These are phyloP conservation scores for Diaporthe sp. DNA, from an alignment of 2,329 filamentous ascomycete genomes.

Conservation along the genomic window DNA sequence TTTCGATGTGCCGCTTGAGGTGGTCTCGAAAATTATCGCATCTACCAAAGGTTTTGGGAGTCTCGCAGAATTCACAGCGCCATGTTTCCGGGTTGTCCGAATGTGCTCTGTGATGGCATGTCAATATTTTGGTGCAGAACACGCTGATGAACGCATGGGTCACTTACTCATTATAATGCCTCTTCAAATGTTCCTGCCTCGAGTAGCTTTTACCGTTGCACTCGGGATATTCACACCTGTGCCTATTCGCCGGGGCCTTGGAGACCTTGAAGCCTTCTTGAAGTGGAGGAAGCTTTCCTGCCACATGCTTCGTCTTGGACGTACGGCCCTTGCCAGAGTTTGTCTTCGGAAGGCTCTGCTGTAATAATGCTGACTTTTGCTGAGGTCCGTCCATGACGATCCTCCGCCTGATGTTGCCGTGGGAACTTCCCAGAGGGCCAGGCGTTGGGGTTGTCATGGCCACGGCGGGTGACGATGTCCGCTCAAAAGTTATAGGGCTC, in stretches of 20 bases:
- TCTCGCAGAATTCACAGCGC: conserved; percentile 36
- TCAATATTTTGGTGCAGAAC: not conserved
- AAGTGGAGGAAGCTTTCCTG: conserved; percentile 18
- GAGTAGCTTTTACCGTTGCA: conserved; percentile 37
- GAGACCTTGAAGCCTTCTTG: conserved; percentile 33
- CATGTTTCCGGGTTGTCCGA: conserved; percentile 34
- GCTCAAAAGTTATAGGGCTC: conserved; percentile 36
- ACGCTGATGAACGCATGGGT: too few species aligned
- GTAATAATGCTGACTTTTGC: conserved; percentile 35
- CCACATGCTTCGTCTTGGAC: conserved; percentile 31
- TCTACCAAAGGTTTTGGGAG: conserved; percentile 33
- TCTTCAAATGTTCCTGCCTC: conserved; percentile 37
- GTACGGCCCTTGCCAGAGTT: conserved; percentile 28
- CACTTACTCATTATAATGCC: conserved; percentile 37
- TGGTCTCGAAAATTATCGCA: conserved; percentile 38
- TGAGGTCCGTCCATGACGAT: conserved; percentile 38
- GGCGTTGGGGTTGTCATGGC: conserved; percentile 34
- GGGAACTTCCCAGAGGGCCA: conserved; percentile 23
- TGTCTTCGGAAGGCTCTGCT: conserved; percentile 34
- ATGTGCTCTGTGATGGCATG: conserved; percentile 8
- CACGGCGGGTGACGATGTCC: conserved; percentile 34
- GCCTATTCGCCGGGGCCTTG: conserved; percentile 33
- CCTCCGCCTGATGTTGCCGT: conserved; percentile 34
- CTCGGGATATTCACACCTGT: conserved; percentile 34
- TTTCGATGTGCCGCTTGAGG: conserved; percentile 36